These are phyloP conservation scores for Xylaria hypoxylon DNA, from an alignment of 2,329 filamentous ascomycete genomes.

Conservation along the genomic window DNA sequence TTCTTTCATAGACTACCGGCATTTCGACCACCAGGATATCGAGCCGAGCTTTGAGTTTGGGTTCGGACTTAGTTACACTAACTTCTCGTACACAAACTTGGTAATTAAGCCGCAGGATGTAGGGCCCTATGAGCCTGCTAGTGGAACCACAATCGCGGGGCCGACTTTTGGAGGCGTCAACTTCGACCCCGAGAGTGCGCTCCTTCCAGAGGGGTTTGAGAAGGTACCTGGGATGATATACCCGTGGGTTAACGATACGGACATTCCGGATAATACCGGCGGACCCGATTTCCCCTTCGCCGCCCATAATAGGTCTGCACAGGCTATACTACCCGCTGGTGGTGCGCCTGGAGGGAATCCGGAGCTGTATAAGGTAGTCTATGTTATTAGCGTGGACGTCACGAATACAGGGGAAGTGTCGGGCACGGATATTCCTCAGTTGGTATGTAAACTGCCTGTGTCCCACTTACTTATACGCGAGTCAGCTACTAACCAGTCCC, in stretches of 20 bases:
- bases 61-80: constrained; percentile 84
- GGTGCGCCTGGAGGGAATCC: constrained; percentile 72
- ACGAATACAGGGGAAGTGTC: constrained; percentile 74
- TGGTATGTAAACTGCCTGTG: constrained; percentile 53
- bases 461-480: constrained; percentile 2
- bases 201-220: constrained; percentile 64
- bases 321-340: constrained; percentile 62
- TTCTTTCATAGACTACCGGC: constrained; percentile 82
- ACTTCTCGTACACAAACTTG: constrained; percentile 78
- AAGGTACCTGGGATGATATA: constrained; percentile 71
- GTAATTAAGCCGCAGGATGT: constrained; percentile 61
- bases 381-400: constrained; percentile 73
- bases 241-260: constrained; percentile 74
- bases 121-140: constrained; percentile 66
- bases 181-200: constrained; percentile 39
- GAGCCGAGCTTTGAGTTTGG: constrained; percentile 84
- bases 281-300: constrained; percentile 68
- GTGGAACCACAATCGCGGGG: constrained; percentile 70
- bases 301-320: constrained; percentile 67
- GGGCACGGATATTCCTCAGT: constrained; percentile 79
- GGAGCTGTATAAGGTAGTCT: constrained; percentile 75
- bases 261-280: constrained; percentile 57
- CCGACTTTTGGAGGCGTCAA: constrained; percentile 69
- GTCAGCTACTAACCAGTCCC: constrained; percentile 6
- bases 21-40: constrained; percentile 74